A percentile compares a stretch with the other conserved stretches of the same genome.
These are phyloP conservation scores for Sordaria brevicollis DNA, from an alignment of 495 filamentous ascomycete species.

Conservation along the genomic window DNA sequence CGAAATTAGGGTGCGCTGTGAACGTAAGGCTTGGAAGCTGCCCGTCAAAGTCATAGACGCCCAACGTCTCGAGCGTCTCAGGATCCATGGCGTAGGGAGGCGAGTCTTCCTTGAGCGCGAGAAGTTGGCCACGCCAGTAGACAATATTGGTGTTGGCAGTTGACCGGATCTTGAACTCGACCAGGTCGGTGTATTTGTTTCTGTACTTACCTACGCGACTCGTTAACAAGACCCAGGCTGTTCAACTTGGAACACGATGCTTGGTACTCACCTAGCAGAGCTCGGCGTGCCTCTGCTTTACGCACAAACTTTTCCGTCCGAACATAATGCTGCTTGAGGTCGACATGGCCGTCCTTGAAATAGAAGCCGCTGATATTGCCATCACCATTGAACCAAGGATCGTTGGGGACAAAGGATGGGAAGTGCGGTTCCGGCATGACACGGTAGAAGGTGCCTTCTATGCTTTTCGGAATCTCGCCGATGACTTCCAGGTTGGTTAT, in stretches of 20 bases:
- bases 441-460: conserved; percentile 32
- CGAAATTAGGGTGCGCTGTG: conserved; percentile 48
- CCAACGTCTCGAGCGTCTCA: conserved; percentile 39
- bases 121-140: conserved; percentile 34
- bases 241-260: background rate
- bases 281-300: conserved; percentile 28
- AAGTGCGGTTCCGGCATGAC: conserved; percentile 24
- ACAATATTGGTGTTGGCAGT: conserved; percentile 44
- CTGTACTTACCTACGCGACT: conserved; percentile 28
- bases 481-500: conserved; percentile 24
- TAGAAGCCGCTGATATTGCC: conserved; percentile 36
- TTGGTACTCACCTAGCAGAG: conserved; percentile 22
- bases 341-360: conserved; percentile 33
- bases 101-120: conserved; percentile 41
- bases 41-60: conserved; percentile 40
- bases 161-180: conserved; percentile 29
- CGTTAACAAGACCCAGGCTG: too few relatives aligned
- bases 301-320: conserved; percentile 34
- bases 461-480: conserved; percentile 25
- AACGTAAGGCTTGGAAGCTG: conserved; percentile 42
- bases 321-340: conserved; percentile 39
- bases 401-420: conserved; percentile 5
- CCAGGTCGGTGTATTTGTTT: conserved; percentile 40
- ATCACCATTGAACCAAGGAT: conserved; percentile 11
- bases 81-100: conserved; percentile 43